Conservation (phyloP, 768 basidiomycete genomes). For the Filobasidium wieringae region DNA sequence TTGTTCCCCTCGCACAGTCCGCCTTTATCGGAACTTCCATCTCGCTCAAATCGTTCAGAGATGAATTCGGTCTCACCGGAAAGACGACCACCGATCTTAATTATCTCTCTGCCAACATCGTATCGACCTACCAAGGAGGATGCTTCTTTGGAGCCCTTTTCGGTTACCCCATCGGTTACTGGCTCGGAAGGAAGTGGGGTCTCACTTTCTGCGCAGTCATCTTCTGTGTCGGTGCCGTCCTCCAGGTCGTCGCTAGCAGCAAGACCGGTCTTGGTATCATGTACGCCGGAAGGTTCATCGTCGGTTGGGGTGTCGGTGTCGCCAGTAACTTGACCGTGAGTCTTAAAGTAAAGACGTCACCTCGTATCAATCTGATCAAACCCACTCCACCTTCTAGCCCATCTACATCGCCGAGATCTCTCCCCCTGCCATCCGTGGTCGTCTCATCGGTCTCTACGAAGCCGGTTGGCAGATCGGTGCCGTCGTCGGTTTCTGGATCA, state of each 20-base stretch:
- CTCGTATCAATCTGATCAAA: background rate
- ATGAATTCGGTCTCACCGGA: constrained; percentile 41
- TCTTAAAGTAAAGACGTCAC: background rate
- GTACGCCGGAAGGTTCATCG: constrained; percentile 43
- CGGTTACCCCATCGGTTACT: constrained; percentile 12
- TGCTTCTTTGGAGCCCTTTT: constrained; percentile 13
- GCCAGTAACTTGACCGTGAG: constrained; percentile 16
- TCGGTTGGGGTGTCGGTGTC: constrained; percentile 43
- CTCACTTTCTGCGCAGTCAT: constrained; percentile 22
- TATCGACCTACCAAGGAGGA: constrained; percentile 40
- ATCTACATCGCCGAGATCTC: constrained; percentile 45
- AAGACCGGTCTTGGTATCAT: constrained; percentile 28
- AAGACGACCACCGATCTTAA: constrained; percentile 22
- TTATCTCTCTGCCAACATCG: constrained; percentile 43
- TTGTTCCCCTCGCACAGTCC: constrained; percentile 22
- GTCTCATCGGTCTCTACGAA: constrained; percentile 46
- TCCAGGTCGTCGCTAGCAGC: constrained; percentile 29
- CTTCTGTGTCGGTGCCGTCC: constrained; percentile 42
- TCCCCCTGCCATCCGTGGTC: constrained; percentile 44
- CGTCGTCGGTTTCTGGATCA: constrained; percentile 38
- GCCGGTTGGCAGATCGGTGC: constrained; percentile 46
- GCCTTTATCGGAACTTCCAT: constrained; percentile 45
- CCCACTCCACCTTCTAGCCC: constrained; percentile 20
- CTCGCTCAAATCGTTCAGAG: constrained; percentile 41
- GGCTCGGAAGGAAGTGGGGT: constrained; percentile 13